Percentiles rank a stretch among this genome's conserved stretches.
phyloP scores from a whole-genome alignment of 148 eudicot genomes.

The Camellia lanceoleosa region DNA sequence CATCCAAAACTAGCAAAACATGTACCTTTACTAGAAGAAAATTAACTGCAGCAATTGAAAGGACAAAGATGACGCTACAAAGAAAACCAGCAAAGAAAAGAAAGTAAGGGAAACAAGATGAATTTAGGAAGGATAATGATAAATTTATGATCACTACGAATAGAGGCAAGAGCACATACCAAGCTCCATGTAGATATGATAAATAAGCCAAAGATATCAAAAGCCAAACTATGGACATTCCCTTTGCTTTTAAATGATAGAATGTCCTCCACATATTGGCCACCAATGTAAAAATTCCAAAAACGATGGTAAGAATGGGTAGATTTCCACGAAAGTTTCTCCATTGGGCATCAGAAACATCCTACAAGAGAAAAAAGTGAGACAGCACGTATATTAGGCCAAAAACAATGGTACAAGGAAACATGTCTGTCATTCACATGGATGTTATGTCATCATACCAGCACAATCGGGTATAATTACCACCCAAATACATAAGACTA shows the following conservation, averaged over 20 bases:
- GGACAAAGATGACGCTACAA: slow-evolving; percentile 64
- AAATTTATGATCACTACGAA: background rate
- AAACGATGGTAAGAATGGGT: slow-evolving; percentile 65
- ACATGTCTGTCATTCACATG: background rate
- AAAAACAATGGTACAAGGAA: background rate
- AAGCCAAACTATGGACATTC: slow-evolving; percentile 88
- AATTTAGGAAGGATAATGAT: slow-evolving; percentile 12
- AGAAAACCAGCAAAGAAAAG: background rate
- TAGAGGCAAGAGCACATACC: slow-evolving; percentile 40
- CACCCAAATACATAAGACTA: background rate
- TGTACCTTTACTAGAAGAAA: slow-evolving; percentile 85
- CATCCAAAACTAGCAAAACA: background rate
- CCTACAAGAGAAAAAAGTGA: slow-evolving; percentile 36
- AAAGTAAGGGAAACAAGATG: slow-evolving; percentile 12
- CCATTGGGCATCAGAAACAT: slow-evolving; percentile 93
- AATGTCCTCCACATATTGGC: slow-evolving; percentile 48
- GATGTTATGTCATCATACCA: background rate
- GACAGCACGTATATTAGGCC: background rate
- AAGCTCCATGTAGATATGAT: slow-evolving; percentile 83
- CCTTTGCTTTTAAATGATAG: slow-evolving; percentile 55
- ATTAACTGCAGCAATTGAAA: slow-evolving; percentile 65
- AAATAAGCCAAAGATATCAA: slow-evolving; percentile 61
- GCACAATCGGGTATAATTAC: background rate
- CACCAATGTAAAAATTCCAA: slow-evolving; percentile 63
- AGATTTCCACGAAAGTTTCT: slow-evolving; percentile 82